Evolutionary conservation across 768 basidiomycete genomes (phyloP).

Genomic region (Russula griseocarnosa): DNA sequence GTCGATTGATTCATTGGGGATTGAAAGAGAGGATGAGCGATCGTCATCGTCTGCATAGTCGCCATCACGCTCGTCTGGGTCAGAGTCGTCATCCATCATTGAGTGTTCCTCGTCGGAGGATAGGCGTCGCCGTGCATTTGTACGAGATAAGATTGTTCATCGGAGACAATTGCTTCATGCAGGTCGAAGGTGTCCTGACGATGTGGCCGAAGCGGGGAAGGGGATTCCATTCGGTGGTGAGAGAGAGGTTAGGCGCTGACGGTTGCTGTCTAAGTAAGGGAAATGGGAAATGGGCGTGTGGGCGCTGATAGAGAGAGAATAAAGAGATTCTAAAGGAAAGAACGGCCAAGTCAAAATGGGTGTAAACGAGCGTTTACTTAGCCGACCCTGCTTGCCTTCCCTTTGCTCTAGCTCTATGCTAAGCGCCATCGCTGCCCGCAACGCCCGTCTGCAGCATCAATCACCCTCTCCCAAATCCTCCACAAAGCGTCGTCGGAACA

Average conservation of each 20-base stretch:
- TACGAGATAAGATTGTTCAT: constrained; percentile 48
- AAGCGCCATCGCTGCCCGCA: constrained; percentile 70
- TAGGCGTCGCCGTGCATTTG: constrained; percentile 50
- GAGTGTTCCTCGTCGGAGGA: constrained; percentile 74
- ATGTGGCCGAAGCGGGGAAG: constrained; percentile 16
- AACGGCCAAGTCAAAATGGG: neutral
- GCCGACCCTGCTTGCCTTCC: neutral
- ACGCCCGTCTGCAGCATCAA: constrained; percentile 42
- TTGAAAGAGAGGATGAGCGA: constrained; percentile 75
- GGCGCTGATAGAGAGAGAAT: neutral
- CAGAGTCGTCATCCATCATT: constrained; percentile 81
- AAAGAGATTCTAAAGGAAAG: constrained; percentile 9
- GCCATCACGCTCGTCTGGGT: constrained; percentile 60
- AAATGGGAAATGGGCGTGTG: neutral
- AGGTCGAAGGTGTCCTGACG: constrained; percentile 70
- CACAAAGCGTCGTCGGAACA: constrained; percentile 49
- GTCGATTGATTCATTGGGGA: constrained; percentile 89
- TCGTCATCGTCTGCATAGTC: constrained; percentile 76
- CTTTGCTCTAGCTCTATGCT: constrained; percentile 51
- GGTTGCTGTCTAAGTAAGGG: neutral
- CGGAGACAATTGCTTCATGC: constrained; percentile 55
- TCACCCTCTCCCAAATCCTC: constrained; percentile 27
- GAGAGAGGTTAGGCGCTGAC: neutral
- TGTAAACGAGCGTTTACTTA: neutral
- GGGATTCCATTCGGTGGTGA: constrained; percentile 11